These are phyloP conservation scores for Xylaria scruposa DNA, from an alignment of 495 filamentous ascomycete species.

Conservation along the genomic window DNA sequence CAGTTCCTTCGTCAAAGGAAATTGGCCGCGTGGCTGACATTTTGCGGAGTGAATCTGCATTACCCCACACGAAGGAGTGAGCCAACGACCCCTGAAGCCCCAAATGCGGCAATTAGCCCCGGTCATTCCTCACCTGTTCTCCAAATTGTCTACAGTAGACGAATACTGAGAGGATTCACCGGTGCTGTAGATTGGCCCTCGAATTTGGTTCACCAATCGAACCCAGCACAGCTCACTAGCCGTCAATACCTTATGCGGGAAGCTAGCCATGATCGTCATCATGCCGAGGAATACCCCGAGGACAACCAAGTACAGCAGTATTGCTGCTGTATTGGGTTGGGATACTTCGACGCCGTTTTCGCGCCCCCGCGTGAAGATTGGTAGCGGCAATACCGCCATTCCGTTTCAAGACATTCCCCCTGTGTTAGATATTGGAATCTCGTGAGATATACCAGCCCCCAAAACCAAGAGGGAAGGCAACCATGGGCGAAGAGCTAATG, in stretches of 20 bases:
- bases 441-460: constrained; percentile 2
- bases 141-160: not conserved
- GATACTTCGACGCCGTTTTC: not conserved
- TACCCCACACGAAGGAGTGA: constrained; percentile 22
- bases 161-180: not conserved
- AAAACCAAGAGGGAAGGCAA: not conserved
- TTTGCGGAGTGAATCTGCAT: constrained; percentile 9
- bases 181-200: not conserved
- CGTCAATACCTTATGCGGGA: not conserved
- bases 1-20: not conserved
- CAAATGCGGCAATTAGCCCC: constrained; percentile 16
- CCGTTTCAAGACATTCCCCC: constrained; percentile 15
- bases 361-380: not conserved
- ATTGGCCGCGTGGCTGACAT: constrained; percentile 21
- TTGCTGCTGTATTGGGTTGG: constrained; percentile 3
- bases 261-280: not conserved
- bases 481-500: not conserved
- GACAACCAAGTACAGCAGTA: not conserved
- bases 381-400: constrained; percentile 4
- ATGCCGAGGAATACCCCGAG: constrained; percentile 16
- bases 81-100: constrained; percentile 12
- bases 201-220: not conserved
- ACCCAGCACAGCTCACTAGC: not conserved
- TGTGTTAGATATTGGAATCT: constrained; percentile 8
- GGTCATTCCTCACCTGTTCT: constrained; percentile 15